Evolutionary conservation across 805 yeast species (phyloP).

Genomic region (Suhomyces faveliae): DNA sequence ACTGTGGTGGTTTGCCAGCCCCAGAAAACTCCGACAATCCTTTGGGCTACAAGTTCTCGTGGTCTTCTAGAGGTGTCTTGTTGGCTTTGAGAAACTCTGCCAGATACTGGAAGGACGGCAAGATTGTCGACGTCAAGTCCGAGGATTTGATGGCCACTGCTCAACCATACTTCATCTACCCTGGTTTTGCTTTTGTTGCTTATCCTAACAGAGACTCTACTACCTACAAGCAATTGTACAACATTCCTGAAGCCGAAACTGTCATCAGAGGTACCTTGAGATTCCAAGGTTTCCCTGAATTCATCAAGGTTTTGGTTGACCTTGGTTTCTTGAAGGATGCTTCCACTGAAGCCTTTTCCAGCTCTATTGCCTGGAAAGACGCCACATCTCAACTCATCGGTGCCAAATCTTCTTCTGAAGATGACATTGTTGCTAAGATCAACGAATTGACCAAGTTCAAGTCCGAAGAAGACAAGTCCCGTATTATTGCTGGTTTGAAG

Average conservation of each 20-base stretch:
- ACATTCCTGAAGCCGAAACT: conserved; percentile 96
- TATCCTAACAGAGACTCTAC: conserved; percentile 99
- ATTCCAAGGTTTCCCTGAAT: conserved; percentile 98
- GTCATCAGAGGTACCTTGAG: conserved; percentile 96
- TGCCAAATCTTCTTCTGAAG: conserved; percentile 65
- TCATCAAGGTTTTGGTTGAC: conserved; percentile 92
- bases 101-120: conserved; percentile 82
- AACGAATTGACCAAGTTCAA: conserved; percentile 77
- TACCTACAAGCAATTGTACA: conserved; percentile 84
- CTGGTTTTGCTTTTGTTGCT: conserved; percentile 91
- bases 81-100: conserved; percentile 95
- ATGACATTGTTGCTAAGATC: conserved; percentile 74
- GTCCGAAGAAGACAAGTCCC: conserved; percentile 75
- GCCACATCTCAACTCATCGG: conserved; percentile 77
- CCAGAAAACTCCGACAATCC: conserved; percentile 98
- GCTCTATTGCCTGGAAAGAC: conserved; percentile 78
- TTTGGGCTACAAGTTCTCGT: conserved; percentile 96
- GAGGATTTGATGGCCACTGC: conserved; percentile 95
- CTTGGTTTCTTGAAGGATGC: conserved; percentile 87
- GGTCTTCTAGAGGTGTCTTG: conserved; percentile 98
- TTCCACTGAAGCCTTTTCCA: conserved; percentile 55
- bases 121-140: conserved; percentile 73
- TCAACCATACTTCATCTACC: conserved; percentile 91
- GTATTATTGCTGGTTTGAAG: conserved; percentile 82
- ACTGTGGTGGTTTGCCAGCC: conserved; percentile 99